Evolutionary conservation across 148 eudicot species (phyloP), one percentile per base, ranked within the genome.

Genomic region (Chenopodium album): DNA sequence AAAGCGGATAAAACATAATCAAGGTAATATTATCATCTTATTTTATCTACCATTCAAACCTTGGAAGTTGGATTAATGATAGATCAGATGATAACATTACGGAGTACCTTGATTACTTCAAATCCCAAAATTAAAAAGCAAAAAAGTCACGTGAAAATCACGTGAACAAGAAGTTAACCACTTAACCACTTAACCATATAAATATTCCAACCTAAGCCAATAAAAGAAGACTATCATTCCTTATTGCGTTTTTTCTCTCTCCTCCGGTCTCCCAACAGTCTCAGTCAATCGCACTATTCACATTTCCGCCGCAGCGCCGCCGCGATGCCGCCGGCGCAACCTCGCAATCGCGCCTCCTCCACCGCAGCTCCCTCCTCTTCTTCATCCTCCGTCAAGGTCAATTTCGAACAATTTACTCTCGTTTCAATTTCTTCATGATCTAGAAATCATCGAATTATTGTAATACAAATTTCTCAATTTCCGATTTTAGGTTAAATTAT

Each of bases 301-400:
- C 8, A 10, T 23, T 54, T 4, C 67, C 54, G 9, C 73, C 71
- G 52, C 72, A 78, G 22, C 84, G 84, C 76, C 80, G 80, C 76
- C 77, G 77, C 34, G 62, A 82, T 78, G 81, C 52, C 81, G 73
- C 85, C 85, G 70, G 77, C 77, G 54, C 72, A 69, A 79, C 66
- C 78, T 34, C 81, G 81, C 52, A 78, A 78, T 29, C 78, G 81
- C 65, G 41, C 85, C 13, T 16, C 77, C 52, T 63, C 81, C 73
- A 73, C 85, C 29, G 52, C 69, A 6, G 23, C 85, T 9, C 29
- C 85, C 26, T 22, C 78, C 22, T 4, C 85, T 16, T 50, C 85
- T 26, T 31, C 78, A n/a, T 8, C 81, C 12, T 59, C 81, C 59
- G 54, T 83, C 77, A 83, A 83, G 78, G 85, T 83, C 19, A 9